Evolutionary conservation across 2,329 filamentous ascomycete genomes (phyloP).

Genomic region (Bipolaris gigantea): DNA sequence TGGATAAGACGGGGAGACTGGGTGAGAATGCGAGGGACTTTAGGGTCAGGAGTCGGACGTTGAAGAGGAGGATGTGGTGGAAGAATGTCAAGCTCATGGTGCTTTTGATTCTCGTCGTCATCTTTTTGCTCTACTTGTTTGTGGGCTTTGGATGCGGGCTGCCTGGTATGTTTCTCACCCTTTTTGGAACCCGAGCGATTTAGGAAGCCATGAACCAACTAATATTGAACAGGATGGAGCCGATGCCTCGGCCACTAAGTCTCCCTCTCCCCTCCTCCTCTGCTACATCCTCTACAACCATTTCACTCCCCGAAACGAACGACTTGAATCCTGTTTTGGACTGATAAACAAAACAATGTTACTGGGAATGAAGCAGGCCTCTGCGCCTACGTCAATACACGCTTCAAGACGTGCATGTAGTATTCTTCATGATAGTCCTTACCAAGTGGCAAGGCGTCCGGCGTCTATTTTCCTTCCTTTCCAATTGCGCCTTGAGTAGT

Average conservation of each 20-base stretch:
- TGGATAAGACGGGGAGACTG: constrained; percentile 93
- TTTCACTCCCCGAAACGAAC: not conserved
- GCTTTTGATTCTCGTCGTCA: constrained; percentile 69
- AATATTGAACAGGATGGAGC: constrained; percentile 40
- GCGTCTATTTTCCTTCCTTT: not conserved
- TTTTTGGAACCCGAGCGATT: not conserved
- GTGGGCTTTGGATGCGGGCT: constrained; percentile 73
- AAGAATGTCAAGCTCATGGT: constrained; percentile 97
- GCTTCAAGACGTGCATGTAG: not conserved
- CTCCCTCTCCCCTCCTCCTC: no score
- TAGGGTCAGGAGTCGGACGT: constrained; percentile 77
- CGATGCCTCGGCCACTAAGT: constrained; percentile 38
- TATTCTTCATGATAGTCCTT: constrained; percentile 10
- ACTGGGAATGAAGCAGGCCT: not conserved
- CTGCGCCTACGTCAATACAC: not conserved
- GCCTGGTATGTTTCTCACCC: constrained; percentile 49
- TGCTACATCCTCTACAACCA: not conserved
- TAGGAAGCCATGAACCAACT: constrained; percentile 10
- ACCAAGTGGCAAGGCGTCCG: constrained; percentile 10
- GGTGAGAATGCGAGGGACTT: constrained; percentile 91
- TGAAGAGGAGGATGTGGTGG: constrained; percentile 98
- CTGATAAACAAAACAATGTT: not conserved
- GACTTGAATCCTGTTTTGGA: not conserved
- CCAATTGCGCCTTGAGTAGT: not conserved
- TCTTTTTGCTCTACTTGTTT: constrained; percentile 72